phyloP scores from a whole-genome alignment of 345 rosid species.

The Raphanus raphanistrum region DNA sequence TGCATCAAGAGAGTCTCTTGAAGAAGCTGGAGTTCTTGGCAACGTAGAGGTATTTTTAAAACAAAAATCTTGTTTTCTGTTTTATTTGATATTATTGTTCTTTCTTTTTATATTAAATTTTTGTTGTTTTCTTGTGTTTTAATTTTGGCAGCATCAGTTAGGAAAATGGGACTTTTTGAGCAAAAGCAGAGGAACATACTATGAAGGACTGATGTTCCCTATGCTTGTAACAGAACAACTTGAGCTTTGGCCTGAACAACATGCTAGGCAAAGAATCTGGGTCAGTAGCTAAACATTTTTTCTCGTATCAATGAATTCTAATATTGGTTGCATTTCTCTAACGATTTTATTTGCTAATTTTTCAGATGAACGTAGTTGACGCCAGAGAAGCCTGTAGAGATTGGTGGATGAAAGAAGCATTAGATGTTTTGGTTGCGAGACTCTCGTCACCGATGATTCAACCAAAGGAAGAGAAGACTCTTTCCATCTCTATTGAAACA shows the following conservation, averaged over 20 bases:
- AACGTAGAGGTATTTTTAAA: constrained; percentile 55
- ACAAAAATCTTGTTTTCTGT: neutral
- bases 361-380: constrained; percentile 62
- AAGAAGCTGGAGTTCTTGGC: constrained; percentile 92
- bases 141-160: constrained; percentile 52
- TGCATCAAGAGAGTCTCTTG: constrained; percentile 74
- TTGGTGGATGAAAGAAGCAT: constrained; percentile 97
- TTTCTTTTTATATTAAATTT: neutral
- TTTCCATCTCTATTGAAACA: constrained; percentile 39
- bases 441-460: constrained; percentile 35
- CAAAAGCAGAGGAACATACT: constrained; percentile 74
- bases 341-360: neutral
- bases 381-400: constrained; percentile 85
- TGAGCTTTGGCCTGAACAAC: constrained; percentile 82
- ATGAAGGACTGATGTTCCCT: constrained; percentile 94
- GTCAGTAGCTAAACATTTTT: constrained; percentile 22
- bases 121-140: neutral
- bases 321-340: neutral
- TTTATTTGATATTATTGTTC: neutral
- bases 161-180: constrained; percentile 85
- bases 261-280: constrained; percentile 75
- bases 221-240: constrained; percentile 76
- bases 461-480: constrained; percentile 34
- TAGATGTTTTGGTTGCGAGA: constrained; percentile 62
- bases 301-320: neutral